Evolutionary conservation across 306 rosid species (phyloP).

Genomic region (Geum urbanum): DNA sequence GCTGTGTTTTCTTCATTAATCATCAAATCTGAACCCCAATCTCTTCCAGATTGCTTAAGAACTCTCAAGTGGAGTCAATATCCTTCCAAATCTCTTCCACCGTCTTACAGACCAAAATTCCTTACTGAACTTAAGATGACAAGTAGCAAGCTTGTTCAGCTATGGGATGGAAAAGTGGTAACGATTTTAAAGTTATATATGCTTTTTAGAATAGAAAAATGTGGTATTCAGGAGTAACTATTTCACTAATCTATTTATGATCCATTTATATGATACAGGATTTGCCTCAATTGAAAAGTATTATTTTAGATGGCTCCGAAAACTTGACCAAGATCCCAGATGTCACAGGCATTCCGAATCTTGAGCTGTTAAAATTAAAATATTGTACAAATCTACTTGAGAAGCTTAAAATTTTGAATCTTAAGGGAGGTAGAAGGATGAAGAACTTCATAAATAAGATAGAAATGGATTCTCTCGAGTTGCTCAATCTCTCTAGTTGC

Average conservation of each 20-base stretch:
- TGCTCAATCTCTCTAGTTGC: not conserved
- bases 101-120: not conserved
- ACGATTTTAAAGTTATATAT: not conserved
- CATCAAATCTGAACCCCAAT: not conserved
- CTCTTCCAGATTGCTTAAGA: conserved; percentile 14
- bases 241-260: not conserved
- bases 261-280: not conserved
- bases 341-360: conserved; percentile 13
- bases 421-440: not conserved
- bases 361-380: not conserved
- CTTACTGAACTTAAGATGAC: conserved; percentile 3
- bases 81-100: conserved; percentile 11
- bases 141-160: not conserved
- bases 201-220: not conserved
- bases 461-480: conserved; percentile 11
- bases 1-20: no score
- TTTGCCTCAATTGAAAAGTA: conserved; percentile 5
- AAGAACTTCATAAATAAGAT: not conserved
- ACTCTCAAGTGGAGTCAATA: conserved; percentile 11
- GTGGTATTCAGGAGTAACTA: no score
- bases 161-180: conserved; percentile 21
- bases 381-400: conserved; percentile 12
- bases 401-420: not conserved
- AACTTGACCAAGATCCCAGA: conserved; percentile 20
- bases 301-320: conserved; percentile 3